phyloP scores from a whole-genome alignment of 148 eudicot genomes.

The Drosera capensis region DNA sequence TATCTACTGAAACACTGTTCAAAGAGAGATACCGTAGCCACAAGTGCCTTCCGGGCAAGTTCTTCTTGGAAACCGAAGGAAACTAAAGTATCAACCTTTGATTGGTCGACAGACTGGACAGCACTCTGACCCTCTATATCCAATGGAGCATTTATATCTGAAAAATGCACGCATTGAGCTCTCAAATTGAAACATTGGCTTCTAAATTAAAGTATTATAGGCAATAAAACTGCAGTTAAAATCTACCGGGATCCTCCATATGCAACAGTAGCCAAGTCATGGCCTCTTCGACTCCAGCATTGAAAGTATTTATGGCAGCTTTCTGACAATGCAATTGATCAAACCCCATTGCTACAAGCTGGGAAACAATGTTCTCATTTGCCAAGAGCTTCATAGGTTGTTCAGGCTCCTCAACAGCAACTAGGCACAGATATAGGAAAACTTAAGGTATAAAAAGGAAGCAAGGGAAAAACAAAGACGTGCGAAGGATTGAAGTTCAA shows the following conservation, averaged over 20 bases:
- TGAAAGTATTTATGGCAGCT: constrained; percentile 76
- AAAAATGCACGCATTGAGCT: too few species aligned
- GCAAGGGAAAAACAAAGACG: constrained; percentile 4
- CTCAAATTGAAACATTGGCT: too few species aligned
- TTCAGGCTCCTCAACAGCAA: constrained; percentile 25
- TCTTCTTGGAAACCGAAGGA: constrained; percentile 82
- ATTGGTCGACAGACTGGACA: constrained; percentile 43
- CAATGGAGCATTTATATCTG: constrained; percentile 87
- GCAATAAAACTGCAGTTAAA: too few species aligned
- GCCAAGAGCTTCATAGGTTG: constrained; percentile 23
- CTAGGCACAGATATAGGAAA: constrained; percentile 11
- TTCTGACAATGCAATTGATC: constrained; percentile 58
- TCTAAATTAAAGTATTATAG: too few species aligned
- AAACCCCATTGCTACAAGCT: constrained; percentile 85
- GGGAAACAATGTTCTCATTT: constrained; percentile 57
- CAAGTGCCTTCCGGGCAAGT: constrained; percentile 58
- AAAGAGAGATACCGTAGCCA: constrained; percentile 43
- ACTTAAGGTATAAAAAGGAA: neutral
- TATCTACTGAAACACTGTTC: neutral
- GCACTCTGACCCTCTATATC: constrained; percentile 21
- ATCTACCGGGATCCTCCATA: constrained; percentile 93
- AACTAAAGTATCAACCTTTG: constrained; percentile 51
- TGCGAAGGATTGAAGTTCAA: too few species aligned
- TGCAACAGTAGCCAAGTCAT: constrained; percentile 95
- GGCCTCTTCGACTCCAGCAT: constrained; percentile 86